phyloP scores from a whole-genome alignment of 2,329 filamentous ascomycete genomes.

The Fusarium nematophilum region DNA sequence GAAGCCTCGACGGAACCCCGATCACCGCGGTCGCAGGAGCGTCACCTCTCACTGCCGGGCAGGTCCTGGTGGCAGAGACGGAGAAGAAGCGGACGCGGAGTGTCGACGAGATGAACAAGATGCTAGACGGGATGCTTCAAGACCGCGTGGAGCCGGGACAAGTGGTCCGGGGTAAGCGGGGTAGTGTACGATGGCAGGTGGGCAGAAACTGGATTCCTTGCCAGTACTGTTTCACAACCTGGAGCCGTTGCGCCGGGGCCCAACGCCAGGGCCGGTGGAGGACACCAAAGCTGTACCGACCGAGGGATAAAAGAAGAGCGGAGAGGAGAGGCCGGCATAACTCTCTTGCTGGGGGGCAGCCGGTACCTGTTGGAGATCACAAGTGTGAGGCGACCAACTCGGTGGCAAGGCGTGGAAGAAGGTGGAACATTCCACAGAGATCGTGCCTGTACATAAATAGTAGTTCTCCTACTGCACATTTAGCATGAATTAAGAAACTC shows the following conservation, averaged over 20 bases:
- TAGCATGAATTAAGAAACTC: too few species aligned
- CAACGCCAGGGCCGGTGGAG: conserved; percentile 37
- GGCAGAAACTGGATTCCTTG: conserved; percentile 52
- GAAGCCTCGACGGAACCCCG: conserved; percentile 58
- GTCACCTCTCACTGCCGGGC: conserved; percentile 11
- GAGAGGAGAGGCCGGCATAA: too few species aligned
- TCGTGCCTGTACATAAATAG: too few species aligned
- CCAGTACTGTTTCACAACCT: conserved; percentile 50
- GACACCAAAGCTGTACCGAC: conserved; percentile 32
- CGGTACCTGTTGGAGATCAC: too few species aligned
- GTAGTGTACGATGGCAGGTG: conserved; percentile 71
- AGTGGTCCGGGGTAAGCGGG: conserved; percentile 71
- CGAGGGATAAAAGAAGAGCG: conserved; percentile 7
- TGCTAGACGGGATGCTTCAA: conserved; percentile 96
- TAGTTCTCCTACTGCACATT: too few species aligned
- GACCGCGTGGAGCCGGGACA: conserved; percentile 83
- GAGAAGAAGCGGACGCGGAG: conserved; percentile 71
- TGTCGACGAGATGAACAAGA: conserved; percentile 90
- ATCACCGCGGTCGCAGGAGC: conserved; percentile 35
- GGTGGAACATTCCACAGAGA: too few species aligned
- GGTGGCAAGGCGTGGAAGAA: too few species aligned
- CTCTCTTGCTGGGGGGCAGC: too few species aligned
- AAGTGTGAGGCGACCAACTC: too few species aligned
- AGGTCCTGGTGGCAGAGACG: conserved; percentile 33
- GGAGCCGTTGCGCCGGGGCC: conserved; percentile 52